Base-by-base conservation (phyloP, 2,329 filamentous ascomycete species). In the Arthrocladium fulminans region DNA sequence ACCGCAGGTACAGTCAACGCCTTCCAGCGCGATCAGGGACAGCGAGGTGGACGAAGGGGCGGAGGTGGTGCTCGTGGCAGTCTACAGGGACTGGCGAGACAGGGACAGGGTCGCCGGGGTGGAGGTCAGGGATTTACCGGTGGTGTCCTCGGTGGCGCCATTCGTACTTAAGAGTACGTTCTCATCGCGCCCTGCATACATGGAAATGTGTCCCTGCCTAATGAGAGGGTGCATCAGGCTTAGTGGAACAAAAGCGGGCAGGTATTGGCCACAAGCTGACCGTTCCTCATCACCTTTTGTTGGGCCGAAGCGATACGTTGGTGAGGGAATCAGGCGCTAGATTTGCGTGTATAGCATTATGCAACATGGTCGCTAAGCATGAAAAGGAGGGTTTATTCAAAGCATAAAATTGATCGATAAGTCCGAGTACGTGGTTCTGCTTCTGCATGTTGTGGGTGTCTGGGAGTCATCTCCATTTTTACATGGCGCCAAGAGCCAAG, bases 1-100 rank as follows among this genome's bases (percentile, higher is more conserved):
- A 97, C 94, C 59, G 88, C 96, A 68, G 92, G 92, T 60, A 95
- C 89, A 59, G 83, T 87, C 51, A 94, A 94, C 63, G 90, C 88
- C 23, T 97, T 97, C 70, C 89, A 96, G 75, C 76, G 90, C 66
- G 88, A 95, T 73, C 86, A 87, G 57, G 86, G 86, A 49, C 72
- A 81, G 66, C 63, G 80, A 69, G 78, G 83, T 53, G 82, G 84
- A 35, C 73, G 75, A 47, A 72, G 82, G 37, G 72, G 76, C 23
- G 77, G 83, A 42, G 69, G 79, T 47, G 73, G 80, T 54, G 69
- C 72, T 39, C 57, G 67, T 35, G 59, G 59, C 43, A 66, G 65
- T 52, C 59, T 65, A 39, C 61, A 60, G 40, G 65, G 67, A 44
- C 48, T 52, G 22, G 17, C 27, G 27, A 19, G 42, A 6, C 66